Percentiles rank a stretch among this genome's conserved stretches.
These are phyloP conservation scores for Penicillium sp. DNA, from an alignment of 2,329 filamentous ascomycete species.

Conservation along the genomic window DNA sequence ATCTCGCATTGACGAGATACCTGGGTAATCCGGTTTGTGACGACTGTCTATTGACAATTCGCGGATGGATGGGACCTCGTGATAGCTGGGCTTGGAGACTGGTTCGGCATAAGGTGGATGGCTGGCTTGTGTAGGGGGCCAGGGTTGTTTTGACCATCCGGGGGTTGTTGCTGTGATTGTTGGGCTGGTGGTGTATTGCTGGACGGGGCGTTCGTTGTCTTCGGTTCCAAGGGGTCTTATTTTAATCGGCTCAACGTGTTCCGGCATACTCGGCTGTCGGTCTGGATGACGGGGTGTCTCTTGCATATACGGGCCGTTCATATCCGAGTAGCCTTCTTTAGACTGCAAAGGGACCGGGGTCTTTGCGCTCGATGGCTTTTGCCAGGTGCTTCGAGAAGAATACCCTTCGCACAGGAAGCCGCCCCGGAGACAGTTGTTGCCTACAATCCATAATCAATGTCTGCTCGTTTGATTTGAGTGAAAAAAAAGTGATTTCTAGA, in stretches of 20 bases:
- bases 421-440: slow-evolving; percentile 86
- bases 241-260: slow-evolving; percentile 49
- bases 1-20: slow-evolving; percentile 45
- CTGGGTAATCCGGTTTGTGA: slow-evolving; percentile 42
- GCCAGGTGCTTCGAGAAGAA: slow-evolving; percentile 74
- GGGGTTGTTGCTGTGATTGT: slow-evolving; percentile 35
- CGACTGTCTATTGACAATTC: slow-evolving; percentile 41
- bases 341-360: slow-evolving; percentile 76
- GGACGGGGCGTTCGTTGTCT: slow-evolving; percentile 41
- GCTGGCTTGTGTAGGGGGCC: slow-evolving; percentile 32
- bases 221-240: slow-evolving; percentile 50
- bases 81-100: slow-evolving; percentile 41
- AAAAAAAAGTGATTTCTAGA: slow-evolving; percentile 9
- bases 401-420: slow-evolving; percentile 93
- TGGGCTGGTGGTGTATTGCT: slow-evolving; percentile 46
- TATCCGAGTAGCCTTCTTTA: slow-evolving; percentile 64
- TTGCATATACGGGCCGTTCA: slow-evolving; percentile 39
- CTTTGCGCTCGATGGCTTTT: slow-evolving; percentile 72
- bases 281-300: slow-evolving; percentile 44
- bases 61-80: slow-evolving; percentile 44
- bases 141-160: slow-evolving; percentile 44
- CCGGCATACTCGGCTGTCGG: slow-evolving; percentile 34
- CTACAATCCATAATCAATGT: slow-evolving; percentile 46
- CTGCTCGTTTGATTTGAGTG: slow-evolving; percentile 6
- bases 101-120: slow-evolving; percentile 43